A percentile compares a stretch with the other conserved stretches of the same genome.
Evolutionary conservation across 2,329 filamentous ascomycete genomes (phyloP).

Genomic region (Aspergillus quadricinctus): DNA sequence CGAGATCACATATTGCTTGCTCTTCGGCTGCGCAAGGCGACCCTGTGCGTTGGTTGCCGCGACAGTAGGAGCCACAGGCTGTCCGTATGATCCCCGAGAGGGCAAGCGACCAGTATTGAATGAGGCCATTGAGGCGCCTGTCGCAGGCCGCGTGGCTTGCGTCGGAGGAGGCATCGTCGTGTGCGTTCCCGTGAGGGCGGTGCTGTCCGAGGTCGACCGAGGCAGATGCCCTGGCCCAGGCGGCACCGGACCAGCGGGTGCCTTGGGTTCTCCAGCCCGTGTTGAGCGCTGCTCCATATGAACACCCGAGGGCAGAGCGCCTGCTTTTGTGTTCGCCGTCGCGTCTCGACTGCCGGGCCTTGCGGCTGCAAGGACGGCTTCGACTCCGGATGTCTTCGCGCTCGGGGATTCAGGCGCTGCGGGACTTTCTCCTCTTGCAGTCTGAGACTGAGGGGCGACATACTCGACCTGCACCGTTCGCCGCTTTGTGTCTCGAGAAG

Average conservation of each 20-base stretch:
- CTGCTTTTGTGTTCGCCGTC: slow-evolving; percentile 3
- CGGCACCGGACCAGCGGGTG: slow-evolving; percentile 21
- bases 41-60: slow-evolving; percentile 86
- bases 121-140: slow-evolving; percentile 74
- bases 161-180: slow-evolving; percentile 34
- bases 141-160: slow-evolving; percentile 63
- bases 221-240: slow-evolving; percentile 48
- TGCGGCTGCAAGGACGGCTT: slow-evolving; percentile 45
- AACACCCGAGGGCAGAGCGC: slow-evolving; percentile 1
- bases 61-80: slow-evolving; percentile 80
- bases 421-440: slow-evolving; percentile 61
- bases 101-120: slow-evolving; percentile 59
- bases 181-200: slow-evolving; percentile 46
- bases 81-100: slow-evolving; percentile 76
- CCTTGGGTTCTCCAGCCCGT: slow-evolving; percentile 12
- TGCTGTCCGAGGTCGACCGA: slow-evolving; percentile 56
- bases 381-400: slow-evolving; percentile 15
- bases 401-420: slow-evolving; percentile 6
- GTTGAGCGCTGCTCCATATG: slow-evolving; percentile 4
- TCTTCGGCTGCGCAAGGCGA: slow-evolving; percentile 76
- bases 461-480: slow-evolving; percentile 97
- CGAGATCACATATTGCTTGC: slow-evolving; percentile 68
- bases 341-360: slow-evolving; percentile 12
- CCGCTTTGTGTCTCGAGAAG: slow-evolving; percentile 76
- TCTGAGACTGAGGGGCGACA: slow-evolving; percentile 84